Conservation (phyloP, 176 grass and related monocot genomes). For the Poa pratensis region DNA sequence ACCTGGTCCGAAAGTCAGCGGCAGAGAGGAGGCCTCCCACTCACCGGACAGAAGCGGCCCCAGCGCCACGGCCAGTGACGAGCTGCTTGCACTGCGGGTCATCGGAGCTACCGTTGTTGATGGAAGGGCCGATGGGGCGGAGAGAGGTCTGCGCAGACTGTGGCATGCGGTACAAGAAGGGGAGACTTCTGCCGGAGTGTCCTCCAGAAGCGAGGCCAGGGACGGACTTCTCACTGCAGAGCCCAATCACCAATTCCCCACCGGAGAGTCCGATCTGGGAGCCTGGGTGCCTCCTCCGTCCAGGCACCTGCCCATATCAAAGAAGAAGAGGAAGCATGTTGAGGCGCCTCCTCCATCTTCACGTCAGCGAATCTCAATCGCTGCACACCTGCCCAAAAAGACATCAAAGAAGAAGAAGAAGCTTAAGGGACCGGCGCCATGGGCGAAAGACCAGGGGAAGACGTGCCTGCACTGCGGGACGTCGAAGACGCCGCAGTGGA, state of each 20-base stretch:
- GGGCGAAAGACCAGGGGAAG: background rate
- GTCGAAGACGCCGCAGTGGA: slow-evolving; percentile 82
- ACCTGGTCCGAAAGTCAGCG: slow-evolving; percentile 43
- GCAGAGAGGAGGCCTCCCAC: background rate
- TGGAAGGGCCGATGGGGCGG: slow-evolving; percentile 62
- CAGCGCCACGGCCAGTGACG: background rate
- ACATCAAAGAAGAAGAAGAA: background rate
- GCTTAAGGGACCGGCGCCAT: background rate
- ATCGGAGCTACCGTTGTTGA: slow-evolving; percentile 72
- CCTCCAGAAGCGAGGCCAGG: slow-evolving; percentile 57
- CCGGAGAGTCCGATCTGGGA: slow-evolving; percentile 22
- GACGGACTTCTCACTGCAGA: background rate
- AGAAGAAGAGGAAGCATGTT: background rate
- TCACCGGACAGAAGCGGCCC: background rate
- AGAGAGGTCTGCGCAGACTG: slow-evolving; percentile 86
- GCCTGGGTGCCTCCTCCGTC: background rate
- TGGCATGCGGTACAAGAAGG: slow-evolving; percentile 71
- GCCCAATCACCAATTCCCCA: background rate
- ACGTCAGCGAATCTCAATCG: no score
- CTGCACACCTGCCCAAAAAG: no score
- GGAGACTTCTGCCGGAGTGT: slow-evolving; percentile 79
- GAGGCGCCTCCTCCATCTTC: no score
- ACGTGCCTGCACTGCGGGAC: slow-evolving; percentile 74
- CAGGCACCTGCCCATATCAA: background rate
- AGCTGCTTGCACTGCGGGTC: slow-evolving; percentile 72